These are phyloP conservation scores for Asterella californica DNA, from an alignment of 225 moss, liverwort and hornwort genomes.

Conservation along the genomic window DNA sequence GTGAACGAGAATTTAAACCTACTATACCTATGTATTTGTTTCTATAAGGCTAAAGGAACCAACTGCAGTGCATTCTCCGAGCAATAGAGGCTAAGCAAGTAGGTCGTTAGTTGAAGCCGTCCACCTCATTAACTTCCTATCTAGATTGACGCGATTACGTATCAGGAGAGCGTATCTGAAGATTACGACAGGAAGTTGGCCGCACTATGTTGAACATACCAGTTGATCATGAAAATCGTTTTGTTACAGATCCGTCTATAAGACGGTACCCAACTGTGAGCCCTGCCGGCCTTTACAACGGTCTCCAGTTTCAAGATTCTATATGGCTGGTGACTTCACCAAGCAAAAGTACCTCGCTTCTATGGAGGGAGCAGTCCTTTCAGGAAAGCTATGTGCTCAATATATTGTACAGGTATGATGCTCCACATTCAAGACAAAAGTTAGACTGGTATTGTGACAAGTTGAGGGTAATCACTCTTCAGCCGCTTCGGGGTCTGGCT, in stretches of 20 bases:
- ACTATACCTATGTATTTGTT: too few relatives aligned
- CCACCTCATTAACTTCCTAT: too few relatives aligned
- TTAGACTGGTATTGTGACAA: neutral
- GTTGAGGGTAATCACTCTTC: neutral
- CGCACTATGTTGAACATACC: neutral
- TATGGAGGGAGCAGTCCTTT: conserved; percentile 97
- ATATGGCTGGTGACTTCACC: conserved; percentile 95
- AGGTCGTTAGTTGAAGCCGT: too few relatives aligned
- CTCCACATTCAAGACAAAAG: neutral
- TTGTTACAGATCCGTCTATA: conserved; percentile 76
- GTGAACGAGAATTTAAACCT: too few relatives aligned
- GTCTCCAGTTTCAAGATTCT: conserved; percentile 78
- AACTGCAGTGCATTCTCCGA: too few relatives aligned
- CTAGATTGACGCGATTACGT: too few relatives aligned
- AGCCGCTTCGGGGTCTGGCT: neutral
- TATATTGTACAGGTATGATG: conserved; percentile 62
- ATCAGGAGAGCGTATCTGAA: too few relatives aligned
- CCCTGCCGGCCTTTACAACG: conserved; percentile 87
- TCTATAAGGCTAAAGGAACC: too few relatives aligned
- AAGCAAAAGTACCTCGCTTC: conserved; percentile 97
- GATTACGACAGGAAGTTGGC: too few relatives aligned
- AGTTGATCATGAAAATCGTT: neutral
- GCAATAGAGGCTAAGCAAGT: too few relatives aligned
- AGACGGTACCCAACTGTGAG: conserved; percentile 85
- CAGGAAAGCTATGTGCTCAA: conserved; percentile 83